Base-by-base conservation (phyloP, 2,329 filamentous ascomycete species). In the Arthrinium phaeospermum region DNA sequence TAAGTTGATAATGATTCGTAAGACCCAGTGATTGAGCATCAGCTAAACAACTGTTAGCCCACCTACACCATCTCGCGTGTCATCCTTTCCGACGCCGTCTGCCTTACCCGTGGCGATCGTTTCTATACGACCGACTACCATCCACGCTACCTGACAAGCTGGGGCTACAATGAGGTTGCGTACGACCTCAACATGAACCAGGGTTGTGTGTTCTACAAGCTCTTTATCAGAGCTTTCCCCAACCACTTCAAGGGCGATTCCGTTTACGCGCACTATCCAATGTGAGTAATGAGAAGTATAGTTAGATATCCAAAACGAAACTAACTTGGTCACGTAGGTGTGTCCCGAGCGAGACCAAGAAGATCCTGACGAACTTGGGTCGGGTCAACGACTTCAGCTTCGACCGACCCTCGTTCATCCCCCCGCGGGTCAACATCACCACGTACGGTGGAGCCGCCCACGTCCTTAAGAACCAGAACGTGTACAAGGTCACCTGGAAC, bases 141-240 rank as follows among this genome's bases (percentile, higher is more conserved):
- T 3, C 79, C 91, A 0, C 85, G 86, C 49, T 91, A 88, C 75
- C 80, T 93, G 69, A 93, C 91, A 3, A 92, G 91, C 78, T 93
- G 90, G 90, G 91, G 91, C n/a, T 96, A 90, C 83, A 90, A 90
- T 71, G 92, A 94, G 79, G 92, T 89, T 4, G 87, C 93, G 27
- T 94, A 92, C 71, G 93, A 97, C 76, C 83, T 91, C 30, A 90
- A 88, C 72, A 83, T 96, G 75, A 93, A 96, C 81, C 91, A 96
- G 79, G 94, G 94, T 67, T 94, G 92, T 76, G 90, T 95, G 16
- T 93, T 96, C 82, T 95, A 95, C 86, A 97, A 96, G 85, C 87
- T 97, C 47, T 92, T 95, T 79, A 85, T 94, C 47, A 89, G 92
- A 6, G 93, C 93, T 0, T 94, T 97, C 85, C 94, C 94, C 0